Percentiles rank a stretch among this genome's conserved stretches.
Evolutionary conservation across 2,329 filamentous ascomycete species (phyloP).

Genomic region (Penicillium crustosum): DNA sequence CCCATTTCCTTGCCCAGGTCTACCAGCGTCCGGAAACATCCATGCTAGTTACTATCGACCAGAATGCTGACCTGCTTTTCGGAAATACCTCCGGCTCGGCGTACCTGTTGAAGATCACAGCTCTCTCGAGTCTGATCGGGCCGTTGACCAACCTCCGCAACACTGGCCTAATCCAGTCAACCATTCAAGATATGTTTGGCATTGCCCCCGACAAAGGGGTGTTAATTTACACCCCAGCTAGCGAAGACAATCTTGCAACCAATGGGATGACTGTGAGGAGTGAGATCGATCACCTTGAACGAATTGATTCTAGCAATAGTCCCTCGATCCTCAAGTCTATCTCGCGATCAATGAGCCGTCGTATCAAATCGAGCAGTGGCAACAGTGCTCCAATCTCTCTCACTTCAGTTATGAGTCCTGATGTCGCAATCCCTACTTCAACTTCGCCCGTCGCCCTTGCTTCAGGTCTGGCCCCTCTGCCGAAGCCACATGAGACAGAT

Average conservation of each 20-base stretch:
- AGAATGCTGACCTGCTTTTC: conserved; percentile 72
- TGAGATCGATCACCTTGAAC: conserved; percentile 62
- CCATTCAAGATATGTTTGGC: conserved; percentile 68
- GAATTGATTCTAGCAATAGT: conserved; percentile 43
- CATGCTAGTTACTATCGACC: conserved; percentile 73
- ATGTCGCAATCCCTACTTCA: neutral
- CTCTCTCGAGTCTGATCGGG: conserved; percentile 67
- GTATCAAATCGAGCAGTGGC: conserved; percentile 33
- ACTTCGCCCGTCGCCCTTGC: neutral
- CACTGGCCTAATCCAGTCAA: conserved; percentile 71
- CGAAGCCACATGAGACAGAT: neutral
- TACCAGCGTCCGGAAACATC: conserved; percentile 73
- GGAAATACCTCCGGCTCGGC: conserved; percentile 74
- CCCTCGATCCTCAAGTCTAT: conserved; percentile 42
- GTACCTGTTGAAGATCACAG: conserved; percentile 73
- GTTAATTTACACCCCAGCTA: conserved; percentile 67
- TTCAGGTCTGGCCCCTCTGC: neutral
- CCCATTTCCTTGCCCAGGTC: conserved; percentile 68
- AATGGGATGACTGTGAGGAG: conserved; percentile 69
- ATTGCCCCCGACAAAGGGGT: conserved; percentile 68
- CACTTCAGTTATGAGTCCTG: conserved; percentile 20
- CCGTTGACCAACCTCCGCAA: conserved; percentile 79
- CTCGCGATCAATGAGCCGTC: conserved; percentile 41
- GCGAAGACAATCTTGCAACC: conserved; percentile 70
- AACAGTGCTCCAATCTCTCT: conserved; percentile 27